Evolutionary conservation across 495 filamentous ascomycete genomes (phyloP).

Genomic region (Tuber magnatum): DNA sequence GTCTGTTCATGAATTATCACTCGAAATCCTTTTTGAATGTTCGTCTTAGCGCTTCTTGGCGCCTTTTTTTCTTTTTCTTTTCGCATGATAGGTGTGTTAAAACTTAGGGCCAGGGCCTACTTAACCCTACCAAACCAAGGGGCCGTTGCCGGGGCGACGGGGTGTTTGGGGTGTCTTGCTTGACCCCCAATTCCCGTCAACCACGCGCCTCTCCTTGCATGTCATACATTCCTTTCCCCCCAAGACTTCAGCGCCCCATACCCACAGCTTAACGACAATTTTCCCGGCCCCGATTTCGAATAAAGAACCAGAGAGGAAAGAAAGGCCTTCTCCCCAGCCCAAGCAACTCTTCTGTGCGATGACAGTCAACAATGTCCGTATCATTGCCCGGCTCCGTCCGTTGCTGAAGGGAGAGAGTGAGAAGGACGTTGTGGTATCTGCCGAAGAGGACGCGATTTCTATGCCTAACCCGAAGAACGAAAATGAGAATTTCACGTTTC

Average conservation of each 20-base stretch:
- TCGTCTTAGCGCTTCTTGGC: background rate
- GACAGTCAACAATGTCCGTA: slow-evolving; percentile 52
- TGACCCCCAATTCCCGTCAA: slow-evolving; percentile 12
- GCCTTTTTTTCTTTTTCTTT: background rate
- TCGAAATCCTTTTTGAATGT: background rate
- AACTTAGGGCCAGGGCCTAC: background rate
- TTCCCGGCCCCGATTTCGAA: background rate
- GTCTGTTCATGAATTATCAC: background rate
- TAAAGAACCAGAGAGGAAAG: background rate
- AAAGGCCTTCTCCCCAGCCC: slow-evolving; percentile 13
- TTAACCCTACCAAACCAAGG: too few species aligned
- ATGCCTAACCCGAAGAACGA: slow-evolving; percentile 95
- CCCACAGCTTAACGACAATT: background rate
- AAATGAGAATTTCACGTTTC: slow-evolving; percentile 81
- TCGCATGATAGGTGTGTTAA: background rate
- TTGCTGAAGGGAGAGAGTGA: slow-evolving; percentile 74
- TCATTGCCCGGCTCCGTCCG: slow-evolving; percentile 83
- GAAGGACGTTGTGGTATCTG: slow-evolving; percentile 73
- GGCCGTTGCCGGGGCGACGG: slow-evolving; percentile 11
- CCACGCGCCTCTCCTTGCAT: slow-evolving; percentile 1
- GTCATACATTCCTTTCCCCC: slow-evolving; percentile 2
- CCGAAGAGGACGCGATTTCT: slow-evolving; percentile 66
- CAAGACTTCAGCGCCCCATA: background rate
- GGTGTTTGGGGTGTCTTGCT: slow-evolving; percentile 13
- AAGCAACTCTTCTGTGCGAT: background rate